A percentile compares a stretch with the other conserved stretches of the same genome.
phyloP scores from a whole-genome alignment of 2,329 filamentous ascomycete genomes.

The Bimuria novae-zelandiae region DNA sequence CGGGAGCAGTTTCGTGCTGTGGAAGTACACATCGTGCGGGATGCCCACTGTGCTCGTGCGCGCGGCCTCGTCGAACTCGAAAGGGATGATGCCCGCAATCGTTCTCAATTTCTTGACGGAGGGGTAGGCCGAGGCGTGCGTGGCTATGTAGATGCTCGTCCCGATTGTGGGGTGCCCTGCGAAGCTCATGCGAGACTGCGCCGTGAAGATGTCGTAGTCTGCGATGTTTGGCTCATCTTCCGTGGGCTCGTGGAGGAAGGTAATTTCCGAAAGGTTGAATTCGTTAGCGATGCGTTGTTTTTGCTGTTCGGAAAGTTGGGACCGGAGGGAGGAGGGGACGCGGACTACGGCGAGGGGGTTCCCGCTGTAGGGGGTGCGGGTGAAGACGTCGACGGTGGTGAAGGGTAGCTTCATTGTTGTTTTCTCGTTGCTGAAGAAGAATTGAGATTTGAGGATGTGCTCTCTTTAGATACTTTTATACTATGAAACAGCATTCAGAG shows the following conservation, averaged over 20 bases:
- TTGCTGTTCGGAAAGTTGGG: conserved; percentile 47
- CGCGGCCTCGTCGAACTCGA: conserved; percentile 9
- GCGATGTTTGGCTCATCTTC: conserved; percentile 13
- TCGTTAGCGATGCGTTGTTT: conserved; percentile 59
- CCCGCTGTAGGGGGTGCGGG: conserved; percentile 49
- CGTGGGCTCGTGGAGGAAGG: conserved; percentile 53
- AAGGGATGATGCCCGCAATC: conserved; percentile 23
- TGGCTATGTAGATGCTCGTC: conserved; percentile 52
- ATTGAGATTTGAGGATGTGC: neutral
- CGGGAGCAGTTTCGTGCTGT: conserved; percentile 47
- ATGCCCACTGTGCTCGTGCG: conserved; percentile 60
- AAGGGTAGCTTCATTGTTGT: conserved; percentile 31
- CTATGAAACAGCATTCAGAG: no score
- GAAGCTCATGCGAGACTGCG: conserved; percentile 55
- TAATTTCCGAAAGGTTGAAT: conserved; percentile 61
- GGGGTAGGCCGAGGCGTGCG: conserved; percentile 22
- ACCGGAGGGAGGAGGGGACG: conserved; percentile 47
- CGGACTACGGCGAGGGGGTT: conserved; percentile 59
- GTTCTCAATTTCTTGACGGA: conserved; percentile 17
- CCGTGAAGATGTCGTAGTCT: conserved; percentile 58
- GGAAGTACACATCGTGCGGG: conserved; percentile 68
- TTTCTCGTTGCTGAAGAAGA: neutral
- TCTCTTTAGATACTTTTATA: neutral
- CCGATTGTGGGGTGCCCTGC: conserved; percentile 63
- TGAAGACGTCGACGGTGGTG: conserved; percentile 55